These are phyloP conservation scores for Diospyros lotus DNA, from an alignment of 148 eudicot genomes.

Conservation along the genomic window DNA sequence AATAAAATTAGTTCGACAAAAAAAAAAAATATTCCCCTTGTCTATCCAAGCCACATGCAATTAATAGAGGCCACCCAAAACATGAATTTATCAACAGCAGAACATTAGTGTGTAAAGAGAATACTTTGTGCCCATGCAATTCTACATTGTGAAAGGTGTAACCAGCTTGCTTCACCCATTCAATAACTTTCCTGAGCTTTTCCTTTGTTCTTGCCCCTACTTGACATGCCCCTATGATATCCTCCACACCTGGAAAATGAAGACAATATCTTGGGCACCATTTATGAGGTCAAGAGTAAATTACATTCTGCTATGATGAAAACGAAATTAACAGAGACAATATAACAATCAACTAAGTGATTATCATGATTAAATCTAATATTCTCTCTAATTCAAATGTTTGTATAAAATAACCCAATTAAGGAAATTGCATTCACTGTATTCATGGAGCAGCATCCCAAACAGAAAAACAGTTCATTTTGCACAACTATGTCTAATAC, in stretches of 20 bases:
- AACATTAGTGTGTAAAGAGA: conserved; percentile 7
- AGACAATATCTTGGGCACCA: background rate
- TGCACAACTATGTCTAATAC: background rate
- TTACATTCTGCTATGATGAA: background rate
- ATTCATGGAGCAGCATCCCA: background rate
- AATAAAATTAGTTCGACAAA: background rate
- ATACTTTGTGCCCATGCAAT: conserved; percentile 42
- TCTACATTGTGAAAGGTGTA: conserved; percentile 27
- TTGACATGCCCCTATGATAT: conserved; percentile 43
- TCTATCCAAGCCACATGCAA: background rate
- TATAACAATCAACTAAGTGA: background rate
- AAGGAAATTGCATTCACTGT: background rate
- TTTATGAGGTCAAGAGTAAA: background rate
- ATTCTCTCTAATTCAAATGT: background rate
- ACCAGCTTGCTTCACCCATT: conserved; percentile 57
- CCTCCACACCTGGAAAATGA: conserved; percentile 39
- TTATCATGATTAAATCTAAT: background rate
- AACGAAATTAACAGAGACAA: background rate
- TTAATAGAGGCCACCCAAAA: background rate
- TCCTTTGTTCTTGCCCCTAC: conserved; percentile 47
- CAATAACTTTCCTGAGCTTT: conserved; percentile 62
- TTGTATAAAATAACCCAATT: background rate
- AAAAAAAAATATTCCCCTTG: background rate
- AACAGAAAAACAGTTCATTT: background rate
- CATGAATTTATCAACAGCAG: background rate